phyloP scores from a whole-genome alignment of 441 rosid genomes.

The Kokia cookei region DNA sequence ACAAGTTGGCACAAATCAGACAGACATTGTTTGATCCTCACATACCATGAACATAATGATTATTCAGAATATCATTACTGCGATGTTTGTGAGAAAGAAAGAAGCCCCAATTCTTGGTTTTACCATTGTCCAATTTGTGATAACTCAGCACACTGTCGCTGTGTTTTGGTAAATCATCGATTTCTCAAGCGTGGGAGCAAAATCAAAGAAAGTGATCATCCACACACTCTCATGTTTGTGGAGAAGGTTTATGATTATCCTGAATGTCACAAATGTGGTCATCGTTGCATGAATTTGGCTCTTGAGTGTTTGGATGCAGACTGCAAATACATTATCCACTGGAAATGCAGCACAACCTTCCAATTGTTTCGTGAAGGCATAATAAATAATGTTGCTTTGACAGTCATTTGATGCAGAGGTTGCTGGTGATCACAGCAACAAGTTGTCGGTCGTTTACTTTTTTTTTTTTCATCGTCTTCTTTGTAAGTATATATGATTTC shows the following conservation, averaged over 20 bases:
- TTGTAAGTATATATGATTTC: too few relatives aligned
- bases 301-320: neutral
- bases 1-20: neutral
- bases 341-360: neutral
- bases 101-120: neutral
- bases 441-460: too few relatives aligned
- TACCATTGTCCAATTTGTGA: neutral
- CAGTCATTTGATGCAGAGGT: too few relatives aligned
- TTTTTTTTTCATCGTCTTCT: too few relatives aligned
- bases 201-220: neutral
- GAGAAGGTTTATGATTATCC: neutral
- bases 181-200: neutral
- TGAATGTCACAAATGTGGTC: neutral
- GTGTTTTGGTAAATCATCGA: neutral
- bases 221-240: neutral
- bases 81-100: neutral
- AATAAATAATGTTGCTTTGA: too few relatives aligned
- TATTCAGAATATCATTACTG: neutral
- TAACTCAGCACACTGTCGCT: slow-evolving; percentile 7
- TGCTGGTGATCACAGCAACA: too few relatives aligned
- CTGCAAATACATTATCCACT: neutral
- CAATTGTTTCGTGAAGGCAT: too few relatives aligned
- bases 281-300: neutral
- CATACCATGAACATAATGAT: neutral
- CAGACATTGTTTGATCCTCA: neutral